These are phyloP conservation scores for Saturnispora silvae DNA, from an alignment of 805 yeast species.

Conservation along the genomic window DNA sequence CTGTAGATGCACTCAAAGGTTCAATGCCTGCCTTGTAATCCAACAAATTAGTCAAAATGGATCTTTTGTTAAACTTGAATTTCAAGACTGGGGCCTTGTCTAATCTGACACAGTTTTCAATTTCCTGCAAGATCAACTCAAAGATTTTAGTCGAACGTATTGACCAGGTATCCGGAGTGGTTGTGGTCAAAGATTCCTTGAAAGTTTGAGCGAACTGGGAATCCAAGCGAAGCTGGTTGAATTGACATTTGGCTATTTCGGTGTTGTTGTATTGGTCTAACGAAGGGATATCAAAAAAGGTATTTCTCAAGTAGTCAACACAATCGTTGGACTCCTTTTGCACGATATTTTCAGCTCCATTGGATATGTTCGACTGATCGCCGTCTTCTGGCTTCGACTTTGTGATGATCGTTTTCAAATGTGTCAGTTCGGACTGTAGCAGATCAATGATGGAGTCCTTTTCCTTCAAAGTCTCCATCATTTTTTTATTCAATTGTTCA, in stretches of 20 bases:
- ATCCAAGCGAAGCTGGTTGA: slow-evolving; percentile 33
- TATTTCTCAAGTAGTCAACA: slow-evolving; percentile 4
- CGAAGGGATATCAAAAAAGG: slow-evolving; percentile 13
- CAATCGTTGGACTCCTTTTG: not conserved
- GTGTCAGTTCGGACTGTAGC: slow-evolving; percentile 56
- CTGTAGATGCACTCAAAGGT: slow-evolving; percentile 79
- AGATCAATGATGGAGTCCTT: slow-evolving; percentile 57
- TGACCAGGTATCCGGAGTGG: slow-evolving; percentile 7
- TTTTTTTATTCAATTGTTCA: slow-evolving; percentile 47
- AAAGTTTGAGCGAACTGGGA: slow-evolving; percentile 34
- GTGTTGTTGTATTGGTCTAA: slow-evolving; percentile 18
- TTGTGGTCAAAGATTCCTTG: slow-evolving; percentile 27
- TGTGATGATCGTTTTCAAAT: slow-evolving; percentile 50
- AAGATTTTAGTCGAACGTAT: slow-evolving; percentile 49
- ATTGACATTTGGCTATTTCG: slow-evolving; percentile 22
- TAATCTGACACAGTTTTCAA: slow-evolving; percentile 60
- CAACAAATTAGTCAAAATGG: slow-evolving; percentile 54
- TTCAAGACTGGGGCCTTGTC: slow-evolving; percentile 46
- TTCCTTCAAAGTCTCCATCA: slow-evolving; percentile 48
- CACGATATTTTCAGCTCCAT: slow-evolving; percentile 11
- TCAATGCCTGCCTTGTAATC: slow-evolving; percentile 79
- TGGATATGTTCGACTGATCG: not conserved
- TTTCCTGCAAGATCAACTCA: slow-evolving; percentile 60
- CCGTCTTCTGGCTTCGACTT: slow-evolving; percentile 16
- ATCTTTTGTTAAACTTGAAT: slow-evolving; percentile 48